Evolutionary conservation across 2,329 filamentous ascomycete genomes (phyloP), one percentile per base, ranked within the genome.

Genomic region (Fusarium goolgardi): DNA sequence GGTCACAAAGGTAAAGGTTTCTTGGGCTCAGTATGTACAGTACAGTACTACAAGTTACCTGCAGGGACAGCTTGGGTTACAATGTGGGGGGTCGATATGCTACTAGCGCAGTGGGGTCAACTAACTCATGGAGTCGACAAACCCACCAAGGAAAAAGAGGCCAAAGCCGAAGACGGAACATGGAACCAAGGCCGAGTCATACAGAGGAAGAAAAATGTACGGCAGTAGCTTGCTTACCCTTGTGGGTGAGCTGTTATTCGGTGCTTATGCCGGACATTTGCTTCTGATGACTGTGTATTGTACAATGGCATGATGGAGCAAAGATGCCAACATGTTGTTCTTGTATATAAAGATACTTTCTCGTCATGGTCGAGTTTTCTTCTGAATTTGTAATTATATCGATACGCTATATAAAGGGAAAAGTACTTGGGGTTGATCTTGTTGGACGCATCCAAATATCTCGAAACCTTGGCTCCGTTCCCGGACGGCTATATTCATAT

Each of bases 111-210:
- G 57, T 67, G 66, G 66, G 32, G 41, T 25, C 29, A 37, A 15
- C 13, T 16, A 29, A 45, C 31, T 27, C 6, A 32, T 32, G 31
- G 31, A 18, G 39, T 25, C 21, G 20, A 31, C 20, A 20, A 23
- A 18, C 7, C 37, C 21, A 47, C 34, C 32, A 63, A 43, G 32
- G 29, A 57, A 50, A 57, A 21, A 23, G 40, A 37, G 18, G 39
- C 29, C 52, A 55, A 39, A 64, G 71, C 71, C 71, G 71, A 73
- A 73, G 69, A 69, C 71, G 71, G 71, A 73, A 69, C 50, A 40
- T 47, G 32, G 39, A 43, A 27, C 21, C 20, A 49, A 39, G 49
- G 46, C 68, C 60, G 71, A 73, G 71, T 73, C 71, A 73, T 71
- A 68, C 54, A 52, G 41, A 23, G 23, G 18, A 32, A 44, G 25